These are phyloP conservation scores for Penicillium coffeae DNA, from an alignment of 495 filamentous ascomycete genomes.

Conservation along the genomic window DNA sequence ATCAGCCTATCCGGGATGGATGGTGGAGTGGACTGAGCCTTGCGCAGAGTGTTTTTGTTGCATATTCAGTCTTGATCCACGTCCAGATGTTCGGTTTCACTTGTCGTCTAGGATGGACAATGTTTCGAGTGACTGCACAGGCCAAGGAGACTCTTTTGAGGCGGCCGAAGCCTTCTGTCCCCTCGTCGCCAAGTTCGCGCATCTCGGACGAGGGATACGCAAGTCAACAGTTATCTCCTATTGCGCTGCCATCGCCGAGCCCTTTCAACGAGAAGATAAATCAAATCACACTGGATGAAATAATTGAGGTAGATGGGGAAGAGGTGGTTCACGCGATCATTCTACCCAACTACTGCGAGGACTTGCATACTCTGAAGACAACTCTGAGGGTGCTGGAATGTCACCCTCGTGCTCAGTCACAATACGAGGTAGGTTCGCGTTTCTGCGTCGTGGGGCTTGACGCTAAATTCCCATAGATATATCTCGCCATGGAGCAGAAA, in stretches of 20 bases:
- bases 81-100: constrained; percentile 29
- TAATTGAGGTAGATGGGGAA: constrained; percentile 10
- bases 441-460: neutral
- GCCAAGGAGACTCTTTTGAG: constrained; percentile 23
- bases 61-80: constrained; percentile 30
- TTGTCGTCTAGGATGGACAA: constrained; percentile 26
- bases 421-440: constrained; percentile 57
- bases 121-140: constrained; percentile 19
- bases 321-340: constrained; percentile 60
- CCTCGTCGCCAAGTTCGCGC: constrained; percentile 2
- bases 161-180: constrained; percentile 1
- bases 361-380: constrained; percentile 58
- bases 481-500: constrained; percentile 68
- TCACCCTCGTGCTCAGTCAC: constrained; percentile 56
- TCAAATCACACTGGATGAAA: neutral
- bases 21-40: constrained; percentile 18
- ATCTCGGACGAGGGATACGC: constrained; percentile 3
- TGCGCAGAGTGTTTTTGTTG: constrained; percentile 29
- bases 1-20: constrained; percentile 5
- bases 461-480: constrained; percentile 42
- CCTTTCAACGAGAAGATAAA: constrained; percentile 8
- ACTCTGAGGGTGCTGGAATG: constrained; percentile 62
- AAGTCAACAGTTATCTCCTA: constrained; percentile 8
- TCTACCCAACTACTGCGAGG: constrained; percentile 68
- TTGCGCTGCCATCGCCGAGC: constrained; percentile 8